phyloP scores from a whole-genome alignment of 2,329 filamentous ascomycete genomes.

The Paraphoma sp. region DNA sequence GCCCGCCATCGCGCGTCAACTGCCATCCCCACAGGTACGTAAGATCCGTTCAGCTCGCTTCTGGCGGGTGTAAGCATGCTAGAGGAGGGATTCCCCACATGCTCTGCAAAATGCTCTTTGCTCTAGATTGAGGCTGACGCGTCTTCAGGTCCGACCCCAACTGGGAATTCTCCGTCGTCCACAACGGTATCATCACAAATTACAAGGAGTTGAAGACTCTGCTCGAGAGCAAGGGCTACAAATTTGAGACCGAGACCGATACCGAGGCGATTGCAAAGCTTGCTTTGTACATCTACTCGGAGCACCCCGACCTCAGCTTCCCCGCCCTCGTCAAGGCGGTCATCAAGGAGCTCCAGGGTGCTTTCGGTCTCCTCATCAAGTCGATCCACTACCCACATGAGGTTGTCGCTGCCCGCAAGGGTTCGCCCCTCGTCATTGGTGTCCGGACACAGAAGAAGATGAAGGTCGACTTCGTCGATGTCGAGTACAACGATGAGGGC shows the following conservation, averaged over 20 bases:
- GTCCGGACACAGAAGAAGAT: conserved; percentile 98
- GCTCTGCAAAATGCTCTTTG: conserved; percentile 7
- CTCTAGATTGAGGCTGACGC: conserved; percentile 23
- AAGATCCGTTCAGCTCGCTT: conserved; percentile 51
- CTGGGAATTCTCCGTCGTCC: conserved; percentile 97
- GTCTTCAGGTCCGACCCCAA: conserved; percentile 79
- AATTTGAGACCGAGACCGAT: conserved; percentile 98
- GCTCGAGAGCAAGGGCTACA: conserved; percentile 92
- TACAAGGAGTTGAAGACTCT: conserved; percentile 99
- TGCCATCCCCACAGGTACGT: conserved; percentile 97
- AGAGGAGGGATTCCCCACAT: conserved; percentile 15
- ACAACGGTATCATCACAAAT: conserved; percentile 99
- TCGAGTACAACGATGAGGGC: conserved; percentile 92
- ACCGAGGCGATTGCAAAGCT: conserved; percentile 99
- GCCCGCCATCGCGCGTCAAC: conserved; percentile 89
- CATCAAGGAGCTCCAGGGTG: conserved; percentile 97
- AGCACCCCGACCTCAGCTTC: conserved; percentile 93
- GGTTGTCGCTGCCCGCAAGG: conserved; percentile 97
- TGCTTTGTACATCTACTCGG: conserved; percentile 96
- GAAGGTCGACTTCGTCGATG: conserved; percentile 99
- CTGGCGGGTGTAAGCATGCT: conserved; percentile 15
- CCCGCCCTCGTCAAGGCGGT: conserved; percentile 96
- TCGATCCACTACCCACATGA: conserved; percentile 98
- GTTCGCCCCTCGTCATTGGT: conserved; percentile 95
- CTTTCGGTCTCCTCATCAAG: conserved; percentile 96